Conservation (phyloP, 306 rosid species). For the Cicer yamashitae region DNA sequence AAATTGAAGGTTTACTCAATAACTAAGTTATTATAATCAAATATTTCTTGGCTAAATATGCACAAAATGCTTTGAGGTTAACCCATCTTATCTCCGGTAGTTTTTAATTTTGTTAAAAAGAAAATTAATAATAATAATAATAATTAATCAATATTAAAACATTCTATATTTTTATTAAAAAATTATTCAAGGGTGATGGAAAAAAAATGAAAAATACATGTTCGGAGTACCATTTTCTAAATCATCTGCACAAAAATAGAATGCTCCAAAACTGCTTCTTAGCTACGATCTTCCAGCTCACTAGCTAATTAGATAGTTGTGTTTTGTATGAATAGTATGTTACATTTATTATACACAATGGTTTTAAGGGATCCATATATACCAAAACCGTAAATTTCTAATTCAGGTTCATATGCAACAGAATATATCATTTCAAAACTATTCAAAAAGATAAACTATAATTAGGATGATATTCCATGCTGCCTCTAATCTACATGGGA, state of each 20-base stretch:
- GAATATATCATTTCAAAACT: neutral
- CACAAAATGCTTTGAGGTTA: too few relatives aligned
- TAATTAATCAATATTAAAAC: neutral
- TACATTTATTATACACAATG: neutral
- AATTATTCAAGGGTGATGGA: neutral
- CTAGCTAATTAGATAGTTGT: neutral
- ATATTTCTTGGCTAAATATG: too few relatives aligned
- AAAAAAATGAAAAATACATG: neutral
- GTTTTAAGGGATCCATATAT: conserved; percentile 1
- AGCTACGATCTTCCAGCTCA: too few relatives aligned
- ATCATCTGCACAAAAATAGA: neutral
- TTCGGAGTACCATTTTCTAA: neutral
- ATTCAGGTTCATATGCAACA: neutral
- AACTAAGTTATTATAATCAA: too few relatives aligned
- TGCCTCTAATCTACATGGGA: neutral
- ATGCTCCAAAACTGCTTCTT: neutral
- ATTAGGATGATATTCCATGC: neutral
- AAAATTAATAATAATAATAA: too few relatives aligned
- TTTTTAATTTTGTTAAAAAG: too few relatives aligned
- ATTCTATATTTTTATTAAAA: too few relatives aligned
- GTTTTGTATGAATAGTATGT: neutral
- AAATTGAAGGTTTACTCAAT: too few relatives aligned
- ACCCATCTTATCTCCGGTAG: too few relatives aligned
- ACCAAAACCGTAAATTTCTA: neutral
- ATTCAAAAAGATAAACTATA: neutral